Percentiles rank a stretch among this genome's conserved stretches.
Conservation (phyloP, 1,284 basidiomycete species). For the Exobasidium rhododendri region DNA sequence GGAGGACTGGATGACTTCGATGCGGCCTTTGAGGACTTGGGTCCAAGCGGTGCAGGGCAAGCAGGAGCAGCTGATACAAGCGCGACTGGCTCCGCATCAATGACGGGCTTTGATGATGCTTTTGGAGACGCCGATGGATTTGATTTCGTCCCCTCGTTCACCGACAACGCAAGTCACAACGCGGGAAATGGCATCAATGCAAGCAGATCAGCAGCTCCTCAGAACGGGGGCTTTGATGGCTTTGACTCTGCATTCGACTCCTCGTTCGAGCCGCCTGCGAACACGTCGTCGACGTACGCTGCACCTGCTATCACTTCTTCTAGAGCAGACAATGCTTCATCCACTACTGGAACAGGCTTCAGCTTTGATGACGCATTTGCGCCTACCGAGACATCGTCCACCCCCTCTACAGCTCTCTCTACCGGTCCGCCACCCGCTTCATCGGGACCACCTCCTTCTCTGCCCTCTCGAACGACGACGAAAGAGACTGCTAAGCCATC, state of each 20-base stretch:
- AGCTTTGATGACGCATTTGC: slow-evolving; percentile 48
- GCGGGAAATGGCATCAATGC: slow-evolving; percentile 1
- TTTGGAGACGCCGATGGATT: slow-evolving; percentile 47
- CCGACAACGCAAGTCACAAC: slow-evolving; percentile 11
- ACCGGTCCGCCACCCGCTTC: slow-evolving; percentile 12
- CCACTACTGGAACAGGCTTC: slow-evolving; percentile 29
- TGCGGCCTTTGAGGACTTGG: slow-evolving; percentile 49
- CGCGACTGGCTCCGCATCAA: slow-evolving; percentile 3
- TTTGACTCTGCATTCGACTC: slow-evolving; percentile 38
- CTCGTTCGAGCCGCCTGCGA: slow-evolving; percentile 2
- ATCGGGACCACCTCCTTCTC: slow-evolving; percentile 1
- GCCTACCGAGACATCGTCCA: slow-evolving; percentile 11
- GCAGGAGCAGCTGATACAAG: not conserved
- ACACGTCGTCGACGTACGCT: too few species aligned
- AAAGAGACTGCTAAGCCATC: slow-evolving; percentile 19
- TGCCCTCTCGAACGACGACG: not conserved
- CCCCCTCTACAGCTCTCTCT: not conserved
- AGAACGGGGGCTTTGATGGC: slow-evolving; percentile 24
- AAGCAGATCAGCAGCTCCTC: not conserved
- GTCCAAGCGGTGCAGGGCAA: slow-evolving; percentile 24
- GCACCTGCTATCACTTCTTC: slow-evolving; percentile 1
- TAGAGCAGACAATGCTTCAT: slow-evolving; percentile 17
- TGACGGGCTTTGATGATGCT: slow-evolving; percentile 40
- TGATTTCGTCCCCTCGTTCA: slow-evolving; percentile 48
- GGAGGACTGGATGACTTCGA: slow-evolving; percentile 50